Percentiles rank a stretch among this genome's conserved stretches.
These are phyloP conservation scores for Cryptococcus sp. DNA, from an alignment of 1,284 basidiomycete species.

Conservation along the genomic window DNA sequence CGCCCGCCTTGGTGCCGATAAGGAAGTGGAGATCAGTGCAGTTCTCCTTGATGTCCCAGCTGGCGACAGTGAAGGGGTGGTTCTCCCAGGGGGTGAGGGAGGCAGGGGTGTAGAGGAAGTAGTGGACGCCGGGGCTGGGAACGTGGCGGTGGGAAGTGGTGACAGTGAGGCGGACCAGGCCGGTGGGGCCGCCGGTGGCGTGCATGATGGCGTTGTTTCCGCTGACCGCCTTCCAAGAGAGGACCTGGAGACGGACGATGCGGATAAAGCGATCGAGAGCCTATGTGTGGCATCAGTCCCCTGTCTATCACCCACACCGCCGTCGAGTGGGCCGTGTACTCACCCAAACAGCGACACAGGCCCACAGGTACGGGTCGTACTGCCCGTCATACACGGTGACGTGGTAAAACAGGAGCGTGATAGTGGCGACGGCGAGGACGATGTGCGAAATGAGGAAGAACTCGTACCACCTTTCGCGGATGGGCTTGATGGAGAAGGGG, in stretches of 20 bases:
- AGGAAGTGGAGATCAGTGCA: conserved; percentile 24
- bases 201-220: conserved; percentile 17
- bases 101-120: conserved; percentile 31
- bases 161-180: conserved; percentile 28
- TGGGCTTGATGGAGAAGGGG: conserved; percentile 23
- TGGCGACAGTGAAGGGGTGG: conserved; percentile 34
- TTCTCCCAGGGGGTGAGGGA: conserved; percentile 31
- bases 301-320: too few relatives aligned
- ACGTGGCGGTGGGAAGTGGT: conserved; percentile 17
- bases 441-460: conserved; percentile 33
- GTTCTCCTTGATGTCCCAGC: conserved; percentile 9
- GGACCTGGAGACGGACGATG: conserved; percentile 19
- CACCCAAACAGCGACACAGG: conserved; percentile 34
- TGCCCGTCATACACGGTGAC: conserved; percentile 20
- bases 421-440: conserved; percentile 19
- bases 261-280: conserved; percentile 28
- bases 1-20: conserved; percentile 23
- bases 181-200: conserved; percentile 13
- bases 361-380: conserved; percentile 26
- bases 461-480: conserved; percentile 28
- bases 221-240: conserved; percentile 18
- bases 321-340: too few relatives aligned
- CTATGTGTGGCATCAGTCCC: conserved; percentile 11
- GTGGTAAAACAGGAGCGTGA: conserved; percentile 29
- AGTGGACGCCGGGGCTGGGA: conserved; percentile 29